Percentiles rank a stretch among this genome's conserved stretches.
Conservation (phyloP, 1,139 yeast species). For the Candida albicans region DNA sequence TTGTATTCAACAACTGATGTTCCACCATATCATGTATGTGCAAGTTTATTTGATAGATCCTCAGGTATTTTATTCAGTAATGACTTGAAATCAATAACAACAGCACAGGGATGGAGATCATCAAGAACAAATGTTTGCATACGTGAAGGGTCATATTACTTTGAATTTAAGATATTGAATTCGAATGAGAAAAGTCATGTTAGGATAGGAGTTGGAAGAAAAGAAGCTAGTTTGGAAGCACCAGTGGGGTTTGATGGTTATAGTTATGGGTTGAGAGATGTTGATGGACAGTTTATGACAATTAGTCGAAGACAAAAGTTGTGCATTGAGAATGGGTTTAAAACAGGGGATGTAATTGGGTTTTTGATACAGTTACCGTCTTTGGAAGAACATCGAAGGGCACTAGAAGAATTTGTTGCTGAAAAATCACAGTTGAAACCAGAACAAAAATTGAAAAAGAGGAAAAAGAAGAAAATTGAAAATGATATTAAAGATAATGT, state of each 20-base stretch:
- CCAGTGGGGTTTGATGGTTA: slow-evolving; percentile 96
- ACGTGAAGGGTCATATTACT: slow-evolving; percentile 77
- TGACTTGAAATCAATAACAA: slow-evolving; percentile 47
- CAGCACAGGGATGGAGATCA: slow-evolving; percentile 77
- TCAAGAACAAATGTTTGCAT: slow-evolving; percentile 74
- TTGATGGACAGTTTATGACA: slow-evolving; percentile 76
- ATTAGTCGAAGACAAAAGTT: slow-evolving; percentile 64
- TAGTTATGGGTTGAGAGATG: slow-evolving; percentile 87
- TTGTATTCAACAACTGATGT: slow-evolving; percentile 75
- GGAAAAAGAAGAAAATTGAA: slow-evolving; percentile 17
- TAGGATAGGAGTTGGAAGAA: slow-evolving; percentile 75
- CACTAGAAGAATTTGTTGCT: slow-evolving; percentile 21
- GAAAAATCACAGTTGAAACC: slow-evolving; percentile 8
- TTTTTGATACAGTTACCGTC: slow-evolving; percentile 71
- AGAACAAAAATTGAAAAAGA: slow-evolving; percentile 16
- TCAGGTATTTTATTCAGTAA: slow-evolving; percentile 53
- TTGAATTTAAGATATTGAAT: slow-evolving; percentile 63
- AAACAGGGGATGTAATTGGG: slow-evolving; percentile 82
- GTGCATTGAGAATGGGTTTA: slow-evolving; percentile 51
- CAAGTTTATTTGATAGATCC: slow-evolving; percentile 74
- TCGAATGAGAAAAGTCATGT: slow-evolving; percentile 61
- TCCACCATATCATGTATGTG: slow-evolving; percentile 62
- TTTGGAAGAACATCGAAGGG: slow-evolving; percentile 40
- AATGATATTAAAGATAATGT: slow-evolving; percentile 19
- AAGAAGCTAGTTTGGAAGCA: slow-evolving; percentile 88